Conservation (phyloP, 2,329 filamentous ascomycete genomes). For the Cladophialophora chaetospira region DNA sequence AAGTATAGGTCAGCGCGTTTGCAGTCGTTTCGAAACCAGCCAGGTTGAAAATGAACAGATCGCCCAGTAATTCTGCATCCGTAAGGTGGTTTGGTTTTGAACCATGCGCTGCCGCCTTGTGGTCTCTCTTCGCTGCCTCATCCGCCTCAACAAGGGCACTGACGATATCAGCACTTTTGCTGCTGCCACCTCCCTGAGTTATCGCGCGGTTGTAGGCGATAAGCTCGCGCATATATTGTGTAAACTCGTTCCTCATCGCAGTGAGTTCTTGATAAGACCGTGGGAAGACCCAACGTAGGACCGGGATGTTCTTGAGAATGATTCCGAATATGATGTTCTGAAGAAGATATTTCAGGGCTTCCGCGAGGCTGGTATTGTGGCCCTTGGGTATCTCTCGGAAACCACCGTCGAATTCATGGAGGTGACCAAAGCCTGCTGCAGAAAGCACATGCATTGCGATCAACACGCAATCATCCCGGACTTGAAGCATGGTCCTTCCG, state of each 20-base stretch:
- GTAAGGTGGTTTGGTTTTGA: slow-evolving; percentile 35
- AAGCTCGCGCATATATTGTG: slow-evolving; percentile 27
- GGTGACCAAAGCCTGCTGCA: slow-evolving; percentile 41
- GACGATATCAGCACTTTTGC: slow-evolving; percentile 19
- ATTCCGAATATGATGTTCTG: slow-evolving; percentile 26
- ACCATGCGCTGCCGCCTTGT: slow-evolving; percentile 38
- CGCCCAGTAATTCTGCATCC: slow-evolving; percentile 52
- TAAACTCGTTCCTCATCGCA: slow-evolving; percentile 14
- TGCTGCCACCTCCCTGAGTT: slow-evolving; percentile 36
- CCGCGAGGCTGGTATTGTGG: slow-evolving; percentile 33
- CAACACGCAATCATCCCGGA: slow-evolving; percentile 39
- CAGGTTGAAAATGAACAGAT: slow-evolving; percentile 53
- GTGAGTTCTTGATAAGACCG: slow-evolving; percentile 31
- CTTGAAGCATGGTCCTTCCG: slow-evolving; percentile 9
- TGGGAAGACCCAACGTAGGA: slow-evolving; percentile 35
- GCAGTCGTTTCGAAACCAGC: slow-evolving; percentile 57
- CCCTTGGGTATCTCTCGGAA: slow-evolving; percentile 20
- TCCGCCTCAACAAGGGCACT: slow-evolving; percentile 31
- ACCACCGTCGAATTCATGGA: slow-evolving; percentile 21
- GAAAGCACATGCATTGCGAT: slow-evolving; percentile 43
- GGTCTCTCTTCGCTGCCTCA: slow-evolving; percentile 33
- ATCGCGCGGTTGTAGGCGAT: slow-evolving; percentile 19
- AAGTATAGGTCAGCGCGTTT: slow-evolving; percentile 46
- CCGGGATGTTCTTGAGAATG: slow-evolving; percentile 26
- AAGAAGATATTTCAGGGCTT: slow-evolving; percentile 30